Base-by-base conservation (phyloP, 2,329 filamentous ascomycete genomes). In the Sphaerostilbella broomeana region DNA sequence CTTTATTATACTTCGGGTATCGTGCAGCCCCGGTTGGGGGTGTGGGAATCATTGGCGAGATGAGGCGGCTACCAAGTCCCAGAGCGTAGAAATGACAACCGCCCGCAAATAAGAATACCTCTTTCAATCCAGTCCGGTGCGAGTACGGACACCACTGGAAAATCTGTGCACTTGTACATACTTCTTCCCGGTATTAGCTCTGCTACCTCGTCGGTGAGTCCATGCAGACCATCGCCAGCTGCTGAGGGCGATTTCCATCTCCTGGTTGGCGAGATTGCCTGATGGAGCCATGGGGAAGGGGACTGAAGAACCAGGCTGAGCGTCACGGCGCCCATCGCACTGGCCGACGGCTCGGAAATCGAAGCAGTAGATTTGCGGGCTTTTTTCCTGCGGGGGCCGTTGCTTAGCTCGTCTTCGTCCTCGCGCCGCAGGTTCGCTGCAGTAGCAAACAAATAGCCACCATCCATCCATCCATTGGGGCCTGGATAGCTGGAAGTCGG, bases 261-360 rank as follows among this genome's bases (percentile, higher is more conserved):
- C n/a, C n/a, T n/a, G n/a, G n/a, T n/a, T n/a, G n/a, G n/a, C n/a
- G n/a, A n/a, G n/a, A n/a, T n/a, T n/a, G n/a, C n/a, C 39, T 42
- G 39, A 37, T 32, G 27, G 22, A 31, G 24, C 27, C 15, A 38
- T 26, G 19, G 30, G 24, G 31, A 28, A 13, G 24, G 17, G 22
- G 16, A 27, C 11, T 33, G 10, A 33, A 11, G 18, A 15, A 28
- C 39, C 28, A 16, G 27, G 27, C 27, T 19, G 21, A 18, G 21
- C 30, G 30, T 16, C 30, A 33, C 9, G 4, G 7, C 25, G 24
- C 29, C 20, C 29, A 17, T 42, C 39, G 34, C 39, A 33, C 30
- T 43, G 35, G 36, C 40, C 40, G 36, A 43, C 35, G 18, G 26
- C 40, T 43, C 40, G 40, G 40, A 40, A 26, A 30, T 35, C 20